Evolutionary conservation across 805 yeast genomes (phyloP).

Genomic region (Schwanniomyces yamadae): DNA sequence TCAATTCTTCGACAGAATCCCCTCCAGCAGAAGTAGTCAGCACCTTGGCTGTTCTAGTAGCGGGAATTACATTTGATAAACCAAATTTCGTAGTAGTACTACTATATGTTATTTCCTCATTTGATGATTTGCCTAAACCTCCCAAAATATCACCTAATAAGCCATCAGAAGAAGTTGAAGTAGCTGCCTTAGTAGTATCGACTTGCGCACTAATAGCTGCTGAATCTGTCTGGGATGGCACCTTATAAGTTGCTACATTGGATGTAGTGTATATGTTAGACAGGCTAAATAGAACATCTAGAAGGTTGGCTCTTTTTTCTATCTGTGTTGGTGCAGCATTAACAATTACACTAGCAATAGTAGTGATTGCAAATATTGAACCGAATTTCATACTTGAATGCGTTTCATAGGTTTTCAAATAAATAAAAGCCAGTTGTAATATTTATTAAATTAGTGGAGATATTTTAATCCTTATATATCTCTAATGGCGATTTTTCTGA

Average conservation of each 20-base stretch:
- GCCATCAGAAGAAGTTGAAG: neutral
- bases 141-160: neutral
- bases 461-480: no score
- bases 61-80: neutral
- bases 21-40: constrained; percentile 1
- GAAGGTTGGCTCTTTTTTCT: neutral
- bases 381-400: constrained; percentile 22
- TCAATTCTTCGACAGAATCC: constrained; percentile 6
- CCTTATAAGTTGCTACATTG: no score
- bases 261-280: no score
- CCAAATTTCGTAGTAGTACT: neutral
- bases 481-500: no score
- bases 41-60: neutral
- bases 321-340: constrained; percentile 22
- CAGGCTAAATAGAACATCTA: no score
- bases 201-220: no score
- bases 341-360: constrained; percentile 17
- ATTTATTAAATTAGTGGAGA: no score
- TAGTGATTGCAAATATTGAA: constrained; percentile 15
- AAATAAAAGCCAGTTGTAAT: no score
- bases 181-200: neutral
- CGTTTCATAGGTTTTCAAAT: no score
- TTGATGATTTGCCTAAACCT: neutral
- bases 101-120: neutral
- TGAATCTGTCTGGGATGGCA: no score